A percentile compares a stretch with the other conserved stretches of the same genome.
Conservation (phyloP, 2,329 filamentous ascomycete genomes). For the Zymoseptoria passerinii region DNA sequence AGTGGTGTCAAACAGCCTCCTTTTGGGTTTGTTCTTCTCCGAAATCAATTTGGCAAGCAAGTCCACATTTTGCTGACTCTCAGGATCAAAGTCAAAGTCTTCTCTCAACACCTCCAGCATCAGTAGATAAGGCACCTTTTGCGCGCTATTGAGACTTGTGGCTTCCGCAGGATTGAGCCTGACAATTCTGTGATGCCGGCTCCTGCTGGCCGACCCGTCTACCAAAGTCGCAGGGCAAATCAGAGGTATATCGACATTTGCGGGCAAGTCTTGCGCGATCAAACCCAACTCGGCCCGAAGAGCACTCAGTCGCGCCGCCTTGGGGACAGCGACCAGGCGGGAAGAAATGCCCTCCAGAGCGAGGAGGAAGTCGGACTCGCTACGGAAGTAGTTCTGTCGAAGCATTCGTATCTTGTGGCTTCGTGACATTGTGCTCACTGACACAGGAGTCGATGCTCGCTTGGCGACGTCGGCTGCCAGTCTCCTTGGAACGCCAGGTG, state of each 20-base stretch:
- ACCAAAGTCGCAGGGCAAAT: constrained; percentile 69
- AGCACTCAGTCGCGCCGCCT: constrained; percentile 71
- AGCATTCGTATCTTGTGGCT: constrained; percentile 64
- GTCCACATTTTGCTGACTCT: constrained; percentile 62
- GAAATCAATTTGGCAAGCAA: constrained; percentile 56
- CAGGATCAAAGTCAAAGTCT: constrained; percentile 75
- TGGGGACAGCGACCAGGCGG: constrained; percentile 72
- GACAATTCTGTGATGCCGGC: constrained; percentile 73
- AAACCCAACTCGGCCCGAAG: constrained; percentile 71
- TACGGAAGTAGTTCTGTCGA: constrained; percentile 74
- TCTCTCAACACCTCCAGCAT: constrained; percentile 78
- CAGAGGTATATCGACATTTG: constrained; percentile 74
- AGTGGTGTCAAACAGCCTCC: constrained; percentile 46
- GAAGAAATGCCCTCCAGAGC: constrained; percentile 79
- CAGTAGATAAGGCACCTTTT: constrained; percentile 75
- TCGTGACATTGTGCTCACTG: constrained; percentile 53
- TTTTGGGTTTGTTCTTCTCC: constrained; percentile 52
- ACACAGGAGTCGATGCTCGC: constrained; percentile 47
- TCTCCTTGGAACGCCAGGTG: constrained; percentile 34
- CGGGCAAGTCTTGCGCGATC: constrained; percentile 71
- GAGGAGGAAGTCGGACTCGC: constrained; percentile 70
- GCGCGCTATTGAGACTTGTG: constrained; percentile 76
- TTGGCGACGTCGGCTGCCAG: constrained; percentile 30
- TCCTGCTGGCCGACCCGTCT: constrained; percentile 64
- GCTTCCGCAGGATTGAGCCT: constrained; percentile 75